Evolutionary conservation across 2,329 filamentous ascomycete genomes (phyloP), one percentile per base, ranked within the genome.

Genomic region (Pseudofabraea citricarpa): DNA sequence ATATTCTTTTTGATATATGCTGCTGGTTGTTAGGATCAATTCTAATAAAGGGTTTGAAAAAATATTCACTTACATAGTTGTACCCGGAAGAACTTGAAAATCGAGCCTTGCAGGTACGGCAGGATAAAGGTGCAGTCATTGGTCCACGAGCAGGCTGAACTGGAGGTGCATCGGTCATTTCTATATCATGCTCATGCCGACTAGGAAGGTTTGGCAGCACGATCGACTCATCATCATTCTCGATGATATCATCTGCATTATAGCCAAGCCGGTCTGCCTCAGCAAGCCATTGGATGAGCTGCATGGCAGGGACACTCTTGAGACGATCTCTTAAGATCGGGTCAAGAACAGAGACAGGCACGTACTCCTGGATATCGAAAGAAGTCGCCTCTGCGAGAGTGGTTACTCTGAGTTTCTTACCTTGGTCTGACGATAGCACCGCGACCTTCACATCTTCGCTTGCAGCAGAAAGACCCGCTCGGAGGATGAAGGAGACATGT

Each of bases 401-500:
- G 19, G 40, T 45, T 19, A 47, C 37, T 13, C 56, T 38, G 10
- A 58, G 46, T 3, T 16, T 37, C 5, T 44, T 45, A 21, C 47
- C 53, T 16, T 44, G 40, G 5, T 38, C 43, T 6, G 46, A 42
- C 39, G 41, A 38, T 6, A 49, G 36, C 5, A 52, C 27, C 15
- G 57, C 27, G 3, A 41, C 23, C 2, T 54, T 44, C 31, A 59
- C 40, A 20, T 29, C 35, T 4, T 16, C 19, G 13, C 31, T 50
- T 6, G 51, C 43, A 31, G 60, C 59, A 33, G 59, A 56, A 5
- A 61, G 37, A 8, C 53, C 49, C 19, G 54, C 54, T 15, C 56
- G 47, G 4, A 59, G 36, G 8, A 60, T 40, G 35, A 54, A 60
- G 9, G 50, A 45, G 8, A 59, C 40, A 41, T 60, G 56, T 4